phyloP scores from a whole-genome alignment of 2,329 filamentous ascomycete species.

The Talaromyces sp. region DNA sequence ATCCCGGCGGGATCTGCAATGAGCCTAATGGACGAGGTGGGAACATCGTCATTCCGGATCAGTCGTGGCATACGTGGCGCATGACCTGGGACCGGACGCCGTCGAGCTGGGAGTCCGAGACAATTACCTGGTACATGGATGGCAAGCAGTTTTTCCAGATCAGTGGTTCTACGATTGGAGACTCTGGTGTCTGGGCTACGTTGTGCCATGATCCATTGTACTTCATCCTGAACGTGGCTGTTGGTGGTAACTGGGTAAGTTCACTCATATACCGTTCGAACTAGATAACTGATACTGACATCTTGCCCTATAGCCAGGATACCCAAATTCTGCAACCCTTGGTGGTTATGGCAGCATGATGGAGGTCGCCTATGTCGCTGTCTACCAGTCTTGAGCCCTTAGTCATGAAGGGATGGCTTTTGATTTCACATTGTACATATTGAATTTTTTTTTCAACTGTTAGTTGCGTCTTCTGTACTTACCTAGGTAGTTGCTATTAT shows the following conservation, averaged over 20 bases:
- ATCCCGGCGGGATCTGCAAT: constrained; percentile 15
- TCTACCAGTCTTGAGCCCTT: constrained; percentile 11
- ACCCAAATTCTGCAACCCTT: constrained; percentile 13
- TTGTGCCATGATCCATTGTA: constrained; percentile 17
- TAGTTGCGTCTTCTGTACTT: background rate
- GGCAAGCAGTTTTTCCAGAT: constrained; percentile 15
- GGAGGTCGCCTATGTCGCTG: constrained; percentile 15
- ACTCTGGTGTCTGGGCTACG: constrained; percentile 8
- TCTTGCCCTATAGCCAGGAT: constrained; percentile 8
- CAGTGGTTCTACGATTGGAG: constrained; percentile 11
- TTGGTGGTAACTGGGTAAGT: constrained; percentile 16
- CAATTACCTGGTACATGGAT: constrained; percentile 18
- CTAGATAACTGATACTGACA: background rate
- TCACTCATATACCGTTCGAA: background rate
- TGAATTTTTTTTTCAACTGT: background rate
- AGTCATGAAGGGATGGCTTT: background rate
- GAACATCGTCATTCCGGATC: constrained; percentile 12
- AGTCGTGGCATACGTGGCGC: constrained; percentile 19
- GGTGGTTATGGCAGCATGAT: constrained; percentile 17
- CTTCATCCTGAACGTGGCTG: constrained; percentile 17
- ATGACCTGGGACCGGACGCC: constrained; percentile 15
- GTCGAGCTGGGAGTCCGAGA: constrained; percentile 14
- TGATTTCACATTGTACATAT: background rate
- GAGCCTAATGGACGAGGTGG: constrained; percentile 11
- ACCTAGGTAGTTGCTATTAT: background rate